Evolutionary conservation across 306 rosid genomes (phyloP).

Genomic region (Dalbergia oliveri): DNA sequence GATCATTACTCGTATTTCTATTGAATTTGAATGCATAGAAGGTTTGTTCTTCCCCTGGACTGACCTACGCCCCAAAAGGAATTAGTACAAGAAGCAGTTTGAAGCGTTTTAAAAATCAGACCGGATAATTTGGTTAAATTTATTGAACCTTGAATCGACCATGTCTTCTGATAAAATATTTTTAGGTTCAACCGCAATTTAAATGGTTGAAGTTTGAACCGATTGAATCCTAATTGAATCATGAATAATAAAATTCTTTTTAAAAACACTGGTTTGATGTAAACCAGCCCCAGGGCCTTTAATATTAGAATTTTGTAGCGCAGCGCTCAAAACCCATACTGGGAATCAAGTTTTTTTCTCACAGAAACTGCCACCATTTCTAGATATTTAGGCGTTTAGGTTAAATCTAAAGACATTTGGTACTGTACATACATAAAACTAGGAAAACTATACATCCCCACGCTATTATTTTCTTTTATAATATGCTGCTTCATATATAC

Average conservation of each 20-base stretch:
- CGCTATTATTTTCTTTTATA: conserved; percentile 28
- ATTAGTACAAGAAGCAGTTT: background rate
- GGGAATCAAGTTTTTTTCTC: background rate
- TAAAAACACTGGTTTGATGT: background rate
- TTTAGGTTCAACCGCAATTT: background rate
- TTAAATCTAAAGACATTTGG: conserved; percentile 8
- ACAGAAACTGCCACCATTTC: background rate
- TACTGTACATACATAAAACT: conserved; percentile 42
- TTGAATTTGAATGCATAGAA: background rate
- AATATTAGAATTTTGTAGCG: background rate
- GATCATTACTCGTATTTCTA: background rate
- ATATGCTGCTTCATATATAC: conserved; percentile 32
- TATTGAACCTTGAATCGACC: background rate
- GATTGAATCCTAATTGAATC: background rate
- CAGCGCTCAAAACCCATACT: background rate
- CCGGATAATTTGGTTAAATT: background rate
- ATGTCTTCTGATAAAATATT: no score
- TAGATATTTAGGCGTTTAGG: background rate
- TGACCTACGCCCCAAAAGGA: background rate
- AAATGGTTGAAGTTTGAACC: background rate
- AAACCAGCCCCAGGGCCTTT: background rate
- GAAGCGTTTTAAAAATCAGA: background rate
- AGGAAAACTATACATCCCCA: conserved; percentile 46
- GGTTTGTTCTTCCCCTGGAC: background rate
- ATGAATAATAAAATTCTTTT: background rate